Conservation (phyloP, 768 basidiomycete genomes). For the Lactarius hengduanensis region DNA sequence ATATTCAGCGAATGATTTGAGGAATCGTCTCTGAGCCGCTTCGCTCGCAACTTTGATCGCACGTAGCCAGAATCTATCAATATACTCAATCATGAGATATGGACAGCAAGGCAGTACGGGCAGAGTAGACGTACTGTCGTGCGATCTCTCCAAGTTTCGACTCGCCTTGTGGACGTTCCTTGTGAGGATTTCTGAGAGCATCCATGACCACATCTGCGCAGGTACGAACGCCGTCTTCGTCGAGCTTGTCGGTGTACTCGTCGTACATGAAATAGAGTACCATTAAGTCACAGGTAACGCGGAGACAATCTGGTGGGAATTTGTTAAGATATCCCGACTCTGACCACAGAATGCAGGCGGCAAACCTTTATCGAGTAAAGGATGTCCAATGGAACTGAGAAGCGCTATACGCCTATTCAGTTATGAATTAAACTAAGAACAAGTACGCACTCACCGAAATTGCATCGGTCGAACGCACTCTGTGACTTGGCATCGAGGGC, state of each 20-base stretch:
- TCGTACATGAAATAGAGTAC: slow-evolving; percentile 16
- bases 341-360: too few relatives aligned
- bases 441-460: slow-evolving; percentile 2
- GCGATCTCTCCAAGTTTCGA: slow-evolving; percentile 18
- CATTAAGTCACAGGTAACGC: slow-evolving; percentile 18
- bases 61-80: slow-evolving; percentile 16
- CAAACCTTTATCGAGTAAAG: too few relatives aligned
- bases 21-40: slow-evolving; percentile 31
- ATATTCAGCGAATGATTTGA: slow-evolving; percentile 34
- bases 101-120: too few relatives aligned
- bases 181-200: slow-evolving; percentile 17
- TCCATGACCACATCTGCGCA: slow-evolving; percentile 10
- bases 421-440: too few relatives aligned
- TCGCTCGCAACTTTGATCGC: slow-evolving; percentile 1
- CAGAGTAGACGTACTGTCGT: slow-evolving; percentile 16
- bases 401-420: too few relatives aligned
- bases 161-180: slow-evolving; percentile 13
- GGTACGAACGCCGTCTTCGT: slow-evolving; percentile 2
- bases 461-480: slow-evolving; percentile 10
- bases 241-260: slow-evolving; percentile 20
- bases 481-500: slow-evolving; percentile 15
- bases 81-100: too few relatives aligned
- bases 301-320: slow-evolving; percentile 4
- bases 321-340: neutral
- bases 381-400: too few relatives aligned